These are phyloP conservation scores for Neurospora discreta DNA, from an alignment of 495 filamentous ascomycete genomes.

Conservation along the genomic window DNA sequence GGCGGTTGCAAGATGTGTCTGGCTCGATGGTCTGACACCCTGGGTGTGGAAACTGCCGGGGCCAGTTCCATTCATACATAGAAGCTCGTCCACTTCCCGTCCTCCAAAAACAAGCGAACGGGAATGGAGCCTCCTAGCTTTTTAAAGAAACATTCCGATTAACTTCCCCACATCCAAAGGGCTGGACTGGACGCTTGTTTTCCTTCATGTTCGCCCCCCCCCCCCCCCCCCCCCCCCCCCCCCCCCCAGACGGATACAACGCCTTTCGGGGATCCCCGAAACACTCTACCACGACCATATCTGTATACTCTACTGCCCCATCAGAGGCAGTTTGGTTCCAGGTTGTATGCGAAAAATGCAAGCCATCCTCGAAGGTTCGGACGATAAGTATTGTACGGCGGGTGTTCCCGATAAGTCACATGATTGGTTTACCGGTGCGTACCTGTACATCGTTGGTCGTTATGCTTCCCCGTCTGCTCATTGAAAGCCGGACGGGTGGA, in stretches of 20 bases:
- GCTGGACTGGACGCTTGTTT: not conserved
- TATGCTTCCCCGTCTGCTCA: not conserved
- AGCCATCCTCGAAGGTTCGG: not conserved
- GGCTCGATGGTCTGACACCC: not conserved
- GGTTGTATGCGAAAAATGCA: not conserved
- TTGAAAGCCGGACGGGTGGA: not conserved
- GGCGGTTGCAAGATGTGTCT: not conserved
- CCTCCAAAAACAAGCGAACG: not conserved
- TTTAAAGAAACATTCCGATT: not conserved
- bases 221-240: no score
- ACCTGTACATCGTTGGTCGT: not conserved
- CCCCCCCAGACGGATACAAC: not conserved
- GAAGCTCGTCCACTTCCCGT: not conserved
- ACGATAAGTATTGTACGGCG: not conserved
- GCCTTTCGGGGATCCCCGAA: not conserved
- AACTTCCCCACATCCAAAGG: not conserved
- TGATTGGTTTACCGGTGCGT: not conserved
- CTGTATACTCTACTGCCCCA: not conserved
- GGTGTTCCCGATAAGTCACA: not conserved
- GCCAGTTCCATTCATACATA: not conserved
- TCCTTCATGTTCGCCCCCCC: no score
- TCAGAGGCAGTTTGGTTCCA: not conserved
- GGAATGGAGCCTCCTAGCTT: not conserved
- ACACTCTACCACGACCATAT: not conserved
- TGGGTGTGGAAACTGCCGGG: not conserved